phyloP scores from a whole-genome alignment of 306 rosid species.

The Cicer cuneatum region DNA sequence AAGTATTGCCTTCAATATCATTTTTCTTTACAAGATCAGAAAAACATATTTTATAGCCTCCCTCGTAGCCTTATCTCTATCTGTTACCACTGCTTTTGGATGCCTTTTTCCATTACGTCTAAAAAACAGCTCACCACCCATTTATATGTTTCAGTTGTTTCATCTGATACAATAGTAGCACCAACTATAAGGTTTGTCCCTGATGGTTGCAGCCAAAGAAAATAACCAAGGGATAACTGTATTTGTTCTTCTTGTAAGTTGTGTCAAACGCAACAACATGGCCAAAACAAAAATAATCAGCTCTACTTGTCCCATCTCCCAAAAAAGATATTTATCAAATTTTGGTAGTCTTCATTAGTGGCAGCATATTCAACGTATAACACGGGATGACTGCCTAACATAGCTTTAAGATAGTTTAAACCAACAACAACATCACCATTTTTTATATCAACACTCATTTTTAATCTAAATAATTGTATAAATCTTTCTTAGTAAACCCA shows the following conservation, averaged over 20 bases:
- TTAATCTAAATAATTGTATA: background rate
- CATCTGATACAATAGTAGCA: background rate
- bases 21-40: too few species aligned
- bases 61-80: too few species aligned
- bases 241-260: background rate
- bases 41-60: too few species aligned
- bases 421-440: background rate
- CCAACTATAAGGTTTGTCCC: background rate
- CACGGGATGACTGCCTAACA: background rate
- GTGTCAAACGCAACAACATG: background rate
- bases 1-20: too few species aligned
- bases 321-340: too few species aligned
- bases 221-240: background rate
- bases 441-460: background rate
- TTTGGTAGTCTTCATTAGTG: too few species aligned
- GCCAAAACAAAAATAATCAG: background rate
- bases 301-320: too few species aligned
- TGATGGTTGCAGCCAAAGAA: background rate
- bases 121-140: too few species aligned
- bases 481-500: background rate
- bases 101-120: too few species aligned
- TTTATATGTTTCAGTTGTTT: background rate
- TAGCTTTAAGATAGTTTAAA: background rate
- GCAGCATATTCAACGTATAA: too few species aligned
- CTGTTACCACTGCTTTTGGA: too few species aligned